Conservation (phyloP, 2,329 filamentous ascomycete genomes). For the Phoma sp. region DNA sequence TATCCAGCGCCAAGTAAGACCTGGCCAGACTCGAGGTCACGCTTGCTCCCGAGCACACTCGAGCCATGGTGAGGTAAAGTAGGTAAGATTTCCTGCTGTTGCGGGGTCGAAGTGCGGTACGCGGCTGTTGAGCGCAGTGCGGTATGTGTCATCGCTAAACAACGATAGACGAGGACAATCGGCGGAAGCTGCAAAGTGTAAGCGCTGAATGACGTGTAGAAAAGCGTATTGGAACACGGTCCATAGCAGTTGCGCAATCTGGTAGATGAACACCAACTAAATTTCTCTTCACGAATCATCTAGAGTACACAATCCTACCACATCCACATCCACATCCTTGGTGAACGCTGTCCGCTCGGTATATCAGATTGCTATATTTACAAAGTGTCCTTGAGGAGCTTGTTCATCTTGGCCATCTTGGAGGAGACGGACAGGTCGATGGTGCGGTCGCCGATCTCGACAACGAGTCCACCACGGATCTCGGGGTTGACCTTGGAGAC, state of each 20-base stretch:
- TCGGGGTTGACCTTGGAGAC: constrained; percentile 95
- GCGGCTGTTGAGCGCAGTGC: too few relatives aligned
- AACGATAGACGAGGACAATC: neutral
- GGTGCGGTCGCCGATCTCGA: constrained; percentile 96
- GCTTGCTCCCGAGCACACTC: neutral
- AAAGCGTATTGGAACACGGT: neutral
- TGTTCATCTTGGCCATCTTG: constrained; percentile 99
- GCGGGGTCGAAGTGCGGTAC: too few relatives aligned
- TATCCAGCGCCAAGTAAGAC: neutral
- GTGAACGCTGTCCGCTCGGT: constrained; percentile 17
- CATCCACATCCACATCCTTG: constrained; percentile 16
- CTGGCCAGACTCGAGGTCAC: neutral
- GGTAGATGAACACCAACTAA: constrained; percentile 22
- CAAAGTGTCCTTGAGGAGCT: constrained; percentile 94
- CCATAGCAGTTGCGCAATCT: neutral
- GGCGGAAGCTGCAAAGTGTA: neutral
- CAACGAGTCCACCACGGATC: constrained; percentile 89
- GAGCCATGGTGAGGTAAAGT: constrained; percentile 6
- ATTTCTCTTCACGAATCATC: constrained; percentile 38
- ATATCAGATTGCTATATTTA: constrained; percentile 65
- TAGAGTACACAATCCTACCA: constrained; percentile 45
- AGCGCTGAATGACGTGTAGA: neutral
- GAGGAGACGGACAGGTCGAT: constrained; percentile 95
- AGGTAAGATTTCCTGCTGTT: neutral
- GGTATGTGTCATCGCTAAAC: too few relatives aligned